Conservation (phyloP, 2,329 filamentous ascomycete genomes). For the Pseudodiploospora longispora region DNA sequence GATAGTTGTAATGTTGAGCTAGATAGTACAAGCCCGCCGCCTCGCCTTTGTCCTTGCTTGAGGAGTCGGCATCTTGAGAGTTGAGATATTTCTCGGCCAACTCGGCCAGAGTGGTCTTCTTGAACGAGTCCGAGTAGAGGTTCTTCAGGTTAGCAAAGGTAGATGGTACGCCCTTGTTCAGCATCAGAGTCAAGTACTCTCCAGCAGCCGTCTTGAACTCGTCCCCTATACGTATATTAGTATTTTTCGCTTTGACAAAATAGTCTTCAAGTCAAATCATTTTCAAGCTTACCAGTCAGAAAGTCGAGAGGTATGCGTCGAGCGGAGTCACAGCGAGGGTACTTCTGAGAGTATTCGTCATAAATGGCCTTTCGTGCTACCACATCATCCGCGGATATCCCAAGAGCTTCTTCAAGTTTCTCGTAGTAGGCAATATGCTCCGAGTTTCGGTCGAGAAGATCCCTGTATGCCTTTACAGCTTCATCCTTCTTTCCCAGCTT, state of each 20-base stretch:
- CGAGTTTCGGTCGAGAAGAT: slow-evolving; percentile 75
- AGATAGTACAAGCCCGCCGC: slow-evolving; percentile 85
- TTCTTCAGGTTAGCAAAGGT: slow-evolving; percentile 96
- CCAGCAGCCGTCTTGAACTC: slow-evolving; percentile 73
- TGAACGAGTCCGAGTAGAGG: slow-evolving; percentile 69
- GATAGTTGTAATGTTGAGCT: slow-evolving; percentile 94
- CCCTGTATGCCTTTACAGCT: slow-evolving; percentile 71
- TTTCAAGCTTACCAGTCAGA: slow-evolving; percentile 52
- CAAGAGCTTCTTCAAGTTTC: slow-evolving; percentile 62
- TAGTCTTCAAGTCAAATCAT: neutral
- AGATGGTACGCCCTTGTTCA: slow-evolving; percentile 88
- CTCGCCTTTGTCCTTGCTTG: slow-evolving; percentile 51
- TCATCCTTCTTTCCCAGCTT: slow-evolving; percentile 71
- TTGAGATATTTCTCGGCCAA: slow-evolving; percentile 73
- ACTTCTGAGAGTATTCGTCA: slow-evolving; percentile 69
- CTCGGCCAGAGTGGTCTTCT: slow-evolving; percentile 67
- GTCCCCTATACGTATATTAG: slow-evolving; percentile 47
- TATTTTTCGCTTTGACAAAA: neutral
- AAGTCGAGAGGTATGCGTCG: slow-evolving; percentile 85
- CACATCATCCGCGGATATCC: slow-evolving; percentile 48
- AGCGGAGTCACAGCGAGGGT: slow-evolving; percentile 75
- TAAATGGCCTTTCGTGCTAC: slow-evolving; percentile 64
- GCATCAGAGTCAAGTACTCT: slow-evolving; percentile 71
- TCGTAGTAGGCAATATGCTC: slow-evolving; percentile 85
- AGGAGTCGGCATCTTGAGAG: slow-evolving; percentile 42